Base-by-base conservation (phyloP, 83 land plant genomes). In the Diphasiastrum complanatum region DNA sequence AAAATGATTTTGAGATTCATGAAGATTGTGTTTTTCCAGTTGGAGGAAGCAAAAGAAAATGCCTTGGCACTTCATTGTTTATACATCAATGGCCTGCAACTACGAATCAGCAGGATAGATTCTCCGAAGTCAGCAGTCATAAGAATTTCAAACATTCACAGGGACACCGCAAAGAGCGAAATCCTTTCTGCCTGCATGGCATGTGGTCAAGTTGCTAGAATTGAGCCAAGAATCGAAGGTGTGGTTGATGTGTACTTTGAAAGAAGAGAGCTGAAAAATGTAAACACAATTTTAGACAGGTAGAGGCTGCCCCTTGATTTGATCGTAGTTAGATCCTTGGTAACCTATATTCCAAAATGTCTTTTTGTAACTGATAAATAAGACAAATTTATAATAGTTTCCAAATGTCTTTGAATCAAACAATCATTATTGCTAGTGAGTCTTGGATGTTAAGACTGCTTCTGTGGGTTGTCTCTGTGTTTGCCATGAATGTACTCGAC, bases 141-240 rank as follows among this genome's bases (percentile, higher is more conserved):
- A 27, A 55, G 59, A 19, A 35, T 55, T 6, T 55, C 59, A 12
- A 55, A 55, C 43, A 55, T 55, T 11, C 31, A 31, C 38, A 20
- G 35, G 0, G 16, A 18, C 59, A 55, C 34, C 0, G 18, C 59
- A 27, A 35, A 55, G n/a, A 55, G 59, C 34, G 59, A 55, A 1
- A 20, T 55, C 31, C 26, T 55, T 5, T 16, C 20, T 0, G 59
- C 59, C 10, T 55, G 59, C 19, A 55, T 11, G 19, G 26, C 43
- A 0, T 55, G 59, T 27, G 59, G 59, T 35, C 59, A 55, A 55
- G 59, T 55, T 30, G 59, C 14, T 11, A 25, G 59, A 11, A 27
- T 55, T 16, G 35, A 55, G 34, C 27, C 59, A 30, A 25, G 59
- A 19, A 20, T 31, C 5, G 59, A 55, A 27, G 28, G 59, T 30